phyloP scores from a whole-genome alignment of 768 basidiomycete genomes.

The Amanita muscaria region DNA sequence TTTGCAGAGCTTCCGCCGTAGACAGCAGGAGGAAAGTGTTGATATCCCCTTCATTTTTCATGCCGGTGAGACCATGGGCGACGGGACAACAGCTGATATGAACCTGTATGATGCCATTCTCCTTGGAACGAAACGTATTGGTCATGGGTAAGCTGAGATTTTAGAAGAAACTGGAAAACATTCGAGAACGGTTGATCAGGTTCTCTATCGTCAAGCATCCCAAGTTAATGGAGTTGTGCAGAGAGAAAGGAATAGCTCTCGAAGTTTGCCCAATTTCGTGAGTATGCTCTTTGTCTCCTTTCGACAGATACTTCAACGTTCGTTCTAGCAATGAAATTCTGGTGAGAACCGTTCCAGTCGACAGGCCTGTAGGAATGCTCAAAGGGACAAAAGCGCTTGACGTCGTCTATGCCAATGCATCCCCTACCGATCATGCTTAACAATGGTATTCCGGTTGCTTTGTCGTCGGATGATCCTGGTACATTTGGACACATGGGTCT shows the following conservation, averaged over 20 bases:
- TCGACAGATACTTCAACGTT: not conserved
- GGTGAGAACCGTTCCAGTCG: slow-evolving; percentile 29
- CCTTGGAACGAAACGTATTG: slow-evolving; percentile 71
- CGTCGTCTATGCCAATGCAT: slow-evolving; percentile 75
- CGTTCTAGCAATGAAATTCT: slow-evolving; percentile 59
- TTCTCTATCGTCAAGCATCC: slow-evolving; percentile 76
- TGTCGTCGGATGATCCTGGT: slow-evolving; percentile 70
- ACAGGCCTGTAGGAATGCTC: not conserved
- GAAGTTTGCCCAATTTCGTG: slow-evolving; percentile 82
- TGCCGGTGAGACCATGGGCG: slow-evolving; percentile 74
- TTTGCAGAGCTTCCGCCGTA: slow-evolving; percentile 49
- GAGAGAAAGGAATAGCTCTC: slow-evolving; percentile 51
- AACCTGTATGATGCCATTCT: slow-evolving; percentile 77
- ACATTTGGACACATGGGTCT: slow-evolving; percentile 74
- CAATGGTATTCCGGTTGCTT: slow-evolving; percentile 61
- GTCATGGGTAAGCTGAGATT: slow-evolving; percentile 50
- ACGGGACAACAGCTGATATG: slow-evolving; percentile 59
- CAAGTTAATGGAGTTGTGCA: slow-evolving; percentile 57
- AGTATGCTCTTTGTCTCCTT: slow-evolving; percentile 19
- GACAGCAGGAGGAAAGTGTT: slow-evolving; percentile 46
- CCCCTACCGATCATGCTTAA: slow-evolving; percentile 66
- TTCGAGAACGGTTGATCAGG: slow-evolving; percentile 21
- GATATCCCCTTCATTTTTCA: slow-evolving; percentile 75
- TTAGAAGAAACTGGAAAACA: not conserved
- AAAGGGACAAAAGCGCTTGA: slow-evolving; percentile 43